A percentile compares a stretch with the other conserved stretches of the same genome.
phyloP scores from a whole-genome alignment of 768 basidiomycete species.

The Leccinum rimulosum region DNA sequence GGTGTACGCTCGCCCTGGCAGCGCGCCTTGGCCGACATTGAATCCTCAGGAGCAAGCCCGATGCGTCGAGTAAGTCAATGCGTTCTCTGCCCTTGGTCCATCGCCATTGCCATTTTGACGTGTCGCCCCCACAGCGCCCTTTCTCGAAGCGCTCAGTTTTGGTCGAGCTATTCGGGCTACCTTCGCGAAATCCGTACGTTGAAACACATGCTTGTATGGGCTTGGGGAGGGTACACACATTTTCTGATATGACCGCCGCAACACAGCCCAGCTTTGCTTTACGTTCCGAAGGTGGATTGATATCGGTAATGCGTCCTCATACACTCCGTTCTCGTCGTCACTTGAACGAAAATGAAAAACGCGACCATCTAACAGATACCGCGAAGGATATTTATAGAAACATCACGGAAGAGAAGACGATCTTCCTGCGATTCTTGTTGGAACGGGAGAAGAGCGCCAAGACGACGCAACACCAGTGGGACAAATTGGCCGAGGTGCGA shows the following conservation, averaged over 20 bases:
- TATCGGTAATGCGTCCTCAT: conserved; percentile 47
- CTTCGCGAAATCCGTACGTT: conserved; percentile 72
- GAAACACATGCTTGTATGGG: conserved; percentile 4
- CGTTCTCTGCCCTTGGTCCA: background rate
- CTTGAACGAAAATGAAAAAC: conserved; percentile 2
- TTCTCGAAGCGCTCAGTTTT: conserved; percentile 75
- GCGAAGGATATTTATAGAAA: conserved; percentile 70
- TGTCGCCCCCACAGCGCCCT: conserved; percentile 49
- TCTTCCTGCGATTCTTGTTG: conserved; percentile 45
- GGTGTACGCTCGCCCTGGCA: conserved; percentile 12
- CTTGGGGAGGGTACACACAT: background rate
- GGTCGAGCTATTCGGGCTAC: conserved; percentile 86
- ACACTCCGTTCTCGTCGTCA: conserved; percentile 12
- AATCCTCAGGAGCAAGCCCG: conserved; percentile 35
- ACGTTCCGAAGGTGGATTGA: conserved; percentile 74
- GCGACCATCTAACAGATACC: conserved; percentile 40
- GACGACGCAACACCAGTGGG: conserved; percentile 31
- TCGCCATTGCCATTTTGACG: background rate
- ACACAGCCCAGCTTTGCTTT: conserved; percentile 69
- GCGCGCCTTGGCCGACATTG: conserved; percentile 1
- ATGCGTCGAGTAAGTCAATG: conserved; percentile 49
- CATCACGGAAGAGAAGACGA: conserved; percentile 55
- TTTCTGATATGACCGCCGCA: conserved; percentile 15
- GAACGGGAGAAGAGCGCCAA: conserved; percentile 41
- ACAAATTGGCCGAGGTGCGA: conserved; percentile 25